These are phyloP conservation scores for Coriolopsis trogii DNA, from an alignment of 1,284 basidiomycete genomes.

Conservation along the genomic window DNA sequence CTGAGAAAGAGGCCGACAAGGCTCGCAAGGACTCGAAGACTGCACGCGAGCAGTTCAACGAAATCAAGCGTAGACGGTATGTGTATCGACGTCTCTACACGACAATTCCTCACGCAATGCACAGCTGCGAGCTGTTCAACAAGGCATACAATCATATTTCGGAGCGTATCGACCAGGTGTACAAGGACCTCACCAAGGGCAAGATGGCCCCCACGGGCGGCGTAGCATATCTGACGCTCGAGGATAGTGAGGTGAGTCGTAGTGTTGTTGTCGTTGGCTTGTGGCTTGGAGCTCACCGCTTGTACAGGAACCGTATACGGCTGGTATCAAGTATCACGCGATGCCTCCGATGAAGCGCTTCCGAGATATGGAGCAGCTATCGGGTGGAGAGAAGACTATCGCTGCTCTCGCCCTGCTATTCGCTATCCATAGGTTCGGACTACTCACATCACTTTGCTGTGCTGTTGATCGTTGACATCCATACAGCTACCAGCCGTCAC, in stretches of 20 bases:
- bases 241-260: constrained; percentile 84
- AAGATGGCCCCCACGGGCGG: constrained; percentile 93
- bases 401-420: constrained; percentile 95
- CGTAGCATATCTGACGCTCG: constrained; percentile 93
- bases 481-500: constrained; percentile 92
- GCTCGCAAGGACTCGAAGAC: constrained; percentile 83
- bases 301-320: constrained; percentile 88
- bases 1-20: constrained; percentile 78
- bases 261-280: neutral
- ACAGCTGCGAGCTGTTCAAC: constrained; percentile 87
- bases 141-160: constrained; percentile 97
- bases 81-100: constrained; percentile 19
- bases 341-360: constrained; percentile 99
- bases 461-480: neutral
- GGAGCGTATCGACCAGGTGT: constrained; percentile 91
- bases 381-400: constrained; percentile 98
- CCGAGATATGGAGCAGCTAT: constrained; percentile 98
- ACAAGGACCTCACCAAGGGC: constrained; percentile 97
- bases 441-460: too few relatives aligned
- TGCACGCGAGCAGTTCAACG: constrained; percentile 90
- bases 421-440: constrained; percentile 87
- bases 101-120: neutral
- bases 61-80: constrained; percentile 82
- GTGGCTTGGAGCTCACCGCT: too few relatives aligned
- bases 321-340: constrained; percentile 97